Conservation (phyloP, 495 filamentous ascomycete species). For the Hypoxylon crocopeplum region DNA sequence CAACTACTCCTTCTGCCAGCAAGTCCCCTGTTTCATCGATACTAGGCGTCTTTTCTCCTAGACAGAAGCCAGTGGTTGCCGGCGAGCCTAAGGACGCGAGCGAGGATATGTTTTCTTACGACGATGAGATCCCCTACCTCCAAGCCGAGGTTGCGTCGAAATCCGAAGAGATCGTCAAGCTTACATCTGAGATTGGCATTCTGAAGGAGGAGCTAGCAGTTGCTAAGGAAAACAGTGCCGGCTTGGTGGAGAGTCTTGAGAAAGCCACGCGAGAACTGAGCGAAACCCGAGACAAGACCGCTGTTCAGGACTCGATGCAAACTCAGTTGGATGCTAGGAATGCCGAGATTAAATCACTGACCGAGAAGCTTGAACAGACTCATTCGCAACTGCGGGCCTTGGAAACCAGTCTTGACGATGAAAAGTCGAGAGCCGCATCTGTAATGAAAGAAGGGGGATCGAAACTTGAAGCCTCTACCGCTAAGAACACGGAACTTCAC, state of each 20-base stretch:
- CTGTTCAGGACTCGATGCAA: constrained; percentile 56
- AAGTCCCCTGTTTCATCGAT: constrained; percentile 51
- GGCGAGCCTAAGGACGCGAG: constrained; percentile 52
- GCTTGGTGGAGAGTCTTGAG: constrained; percentile 68
- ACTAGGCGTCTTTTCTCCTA: constrained; percentile 55
- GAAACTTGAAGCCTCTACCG: constrained; percentile 31
- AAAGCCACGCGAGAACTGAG: constrained; percentile 64
- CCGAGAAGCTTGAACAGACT: constrained; percentile 58
- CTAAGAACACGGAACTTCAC: constrained; percentile 50
- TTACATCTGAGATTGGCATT: constrained; percentile 45
- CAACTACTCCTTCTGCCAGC: constrained; percentile 29
- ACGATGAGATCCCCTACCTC: constrained; percentile 70
- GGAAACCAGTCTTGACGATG: constrained; percentile 58
- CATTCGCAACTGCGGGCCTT: constrained; percentile 60
- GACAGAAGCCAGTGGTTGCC: constrained; percentile 48
- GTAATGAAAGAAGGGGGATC: constrained; percentile 47
- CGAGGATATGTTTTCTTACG: constrained; percentile 90
- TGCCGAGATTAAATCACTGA: constrained; percentile 53
- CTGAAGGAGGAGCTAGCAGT: constrained; percentile 51
- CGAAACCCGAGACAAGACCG: constrained; percentile 63
- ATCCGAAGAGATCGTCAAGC: constrained; percentile 47
- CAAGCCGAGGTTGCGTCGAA: constrained; percentile 65
- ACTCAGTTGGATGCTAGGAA: constrained; percentile 58
- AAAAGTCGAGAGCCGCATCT: constrained; percentile 51
- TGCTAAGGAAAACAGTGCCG: constrained; percentile 69